Evolutionary conservation across 176 grass and related monocot genomes (phyloP).

Genomic region (Puccinellia tenuiflora): DNA sequence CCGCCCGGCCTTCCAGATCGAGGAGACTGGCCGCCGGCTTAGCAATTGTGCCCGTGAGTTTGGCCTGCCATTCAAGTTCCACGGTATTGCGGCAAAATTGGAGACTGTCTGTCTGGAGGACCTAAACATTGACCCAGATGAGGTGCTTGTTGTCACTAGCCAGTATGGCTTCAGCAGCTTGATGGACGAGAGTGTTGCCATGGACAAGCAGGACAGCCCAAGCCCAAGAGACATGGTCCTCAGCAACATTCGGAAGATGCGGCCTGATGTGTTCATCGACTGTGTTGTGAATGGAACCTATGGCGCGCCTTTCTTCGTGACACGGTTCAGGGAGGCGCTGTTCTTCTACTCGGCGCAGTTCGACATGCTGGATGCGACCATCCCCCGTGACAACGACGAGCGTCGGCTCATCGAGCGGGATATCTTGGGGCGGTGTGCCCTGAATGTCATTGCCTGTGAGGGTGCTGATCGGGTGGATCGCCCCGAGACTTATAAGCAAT

Average conservation of each 20-base stretch:
- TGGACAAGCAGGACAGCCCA: neutral
- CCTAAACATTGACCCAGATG: slow-evolving; percentile 22
- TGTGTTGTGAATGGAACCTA: slow-evolving; percentile 23
- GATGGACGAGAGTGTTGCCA: slow-evolving; percentile 13
- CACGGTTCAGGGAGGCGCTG: slow-evolving; percentile 38
- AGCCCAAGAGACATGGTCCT: slow-evolving; percentile 35
- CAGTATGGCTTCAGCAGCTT: slow-evolving; percentile 6
- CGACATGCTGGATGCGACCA: slow-evolving; percentile 29
- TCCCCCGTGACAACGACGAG: slow-evolving; percentile 24
- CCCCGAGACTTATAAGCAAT: slow-evolving; percentile 48
- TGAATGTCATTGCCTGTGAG: slow-evolving; percentile 47
- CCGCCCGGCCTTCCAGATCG: slow-evolving; percentile 37
- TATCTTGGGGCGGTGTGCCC: neutral
- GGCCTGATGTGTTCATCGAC: slow-evolving; percentile 25
- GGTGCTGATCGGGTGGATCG: slow-evolving; percentile 41
- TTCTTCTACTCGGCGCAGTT: slow-evolving; percentile 26
- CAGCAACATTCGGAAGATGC: slow-evolving; percentile 18
- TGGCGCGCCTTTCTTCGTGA: slow-evolving; percentile 30
- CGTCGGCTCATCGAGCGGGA: slow-evolving; percentile 35
- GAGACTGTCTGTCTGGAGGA: slow-evolving; percentile 17
- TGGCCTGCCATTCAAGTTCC: slow-evolving; percentile 38
- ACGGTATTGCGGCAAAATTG: neutral
- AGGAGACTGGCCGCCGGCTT: slow-evolving; percentile 45
- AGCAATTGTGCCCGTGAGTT: slow-evolving; percentile 18
- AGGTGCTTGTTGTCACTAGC: slow-evolving; percentile 28